A percentile compares a stretch with the other conserved stretches of the same genome.
phyloP scores from a whole-genome alignment of 805 yeast genomes.

The Pichia manshurica region DNA sequence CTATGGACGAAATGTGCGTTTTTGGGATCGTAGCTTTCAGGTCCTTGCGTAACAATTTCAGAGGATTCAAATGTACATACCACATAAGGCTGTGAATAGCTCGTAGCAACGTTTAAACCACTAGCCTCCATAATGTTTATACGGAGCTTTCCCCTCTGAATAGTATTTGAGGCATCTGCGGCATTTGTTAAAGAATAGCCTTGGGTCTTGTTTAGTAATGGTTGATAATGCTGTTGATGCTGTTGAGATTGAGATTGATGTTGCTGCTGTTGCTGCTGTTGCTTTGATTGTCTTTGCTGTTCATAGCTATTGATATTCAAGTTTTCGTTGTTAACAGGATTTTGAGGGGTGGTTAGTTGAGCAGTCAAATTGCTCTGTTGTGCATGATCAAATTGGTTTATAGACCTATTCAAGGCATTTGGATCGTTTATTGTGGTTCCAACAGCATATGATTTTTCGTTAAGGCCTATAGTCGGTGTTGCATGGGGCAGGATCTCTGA shows the following conservation, averaged over 20 bases:
- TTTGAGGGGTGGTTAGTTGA: slow-evolving; percentile 11
- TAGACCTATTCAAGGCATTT: slow-evolving; percentile 28
- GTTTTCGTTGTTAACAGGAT: slow-evolving; percentile 1
- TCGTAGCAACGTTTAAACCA: slow-evolving; percentile 51
- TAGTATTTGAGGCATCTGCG: slow-evolving; percentile 22
- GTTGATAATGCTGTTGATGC: slow-evolving; percentile 12
- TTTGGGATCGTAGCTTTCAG: slow-evolving; percentile 41
- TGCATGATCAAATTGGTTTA: slow-evolving; percentile 31
- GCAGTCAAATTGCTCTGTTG: slow-evolving; percentile 19
- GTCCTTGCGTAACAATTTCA: slow-evolving; percentile 82
- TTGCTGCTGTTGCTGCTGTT: slow-evolving; percentile 11
- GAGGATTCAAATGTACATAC: slow-evolving; percentile 90
- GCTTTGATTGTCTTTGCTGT: background rate
- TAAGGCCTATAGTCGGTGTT: slow-evolving; percentile 65
- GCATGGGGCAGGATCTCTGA: slow-evolving; percentile 38
- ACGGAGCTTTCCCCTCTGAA: slow-evolving; percentile 76
- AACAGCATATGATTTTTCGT: slow-evolving; percentile 56
- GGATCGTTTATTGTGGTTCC: slow-evolving; percentile 55
- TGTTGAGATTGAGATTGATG: slow-evolving; percentile 9
- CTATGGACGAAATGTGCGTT: slow-evolving; percentile 21
- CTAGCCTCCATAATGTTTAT: slow-evolving; percentile 79
- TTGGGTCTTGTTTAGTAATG: slow-evolving; percentile 23
- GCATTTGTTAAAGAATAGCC: slow-evolving; percentile 15
- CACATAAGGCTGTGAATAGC: slow-evolving; percentile 70
- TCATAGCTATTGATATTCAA: slow-evolving; percentile 2